Evolutionary conservation across 768 basidiomycete species (phyloP).

Genomic region (Bullera alba): DNA sequence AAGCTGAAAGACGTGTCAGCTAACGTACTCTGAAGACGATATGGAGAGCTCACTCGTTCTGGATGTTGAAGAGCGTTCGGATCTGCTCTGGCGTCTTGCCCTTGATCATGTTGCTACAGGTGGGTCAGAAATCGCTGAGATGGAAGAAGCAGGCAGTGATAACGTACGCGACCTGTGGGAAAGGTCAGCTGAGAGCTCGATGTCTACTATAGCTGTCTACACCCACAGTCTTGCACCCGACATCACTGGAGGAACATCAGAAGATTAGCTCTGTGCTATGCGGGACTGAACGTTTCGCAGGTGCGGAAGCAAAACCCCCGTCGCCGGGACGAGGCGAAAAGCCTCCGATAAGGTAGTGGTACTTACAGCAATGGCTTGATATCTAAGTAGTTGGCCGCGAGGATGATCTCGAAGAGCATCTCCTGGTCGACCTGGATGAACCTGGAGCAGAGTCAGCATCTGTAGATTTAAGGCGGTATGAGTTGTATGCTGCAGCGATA

Average conservation of each 20-base stretch:
- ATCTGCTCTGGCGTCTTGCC: slow-evolving; percentile 99
- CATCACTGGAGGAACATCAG: slow-evolving; percentile 24
- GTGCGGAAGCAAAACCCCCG: not conserved
- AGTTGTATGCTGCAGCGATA: not conserved
- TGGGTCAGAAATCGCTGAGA: slow-evolving; percentile 58
- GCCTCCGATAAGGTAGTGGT: not conserved
- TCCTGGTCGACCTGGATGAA: slow-evolving; percentile 76
- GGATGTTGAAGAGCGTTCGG: slow-evolving; percentile 94
- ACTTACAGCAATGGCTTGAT: slow-evolving; percentile 95
- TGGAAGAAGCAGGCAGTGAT: not conserved
- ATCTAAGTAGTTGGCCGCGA: slow-evolving; percentile 98
- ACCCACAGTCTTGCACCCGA: slow-evolving; percentile 39
- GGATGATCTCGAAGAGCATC: slow-evolving; percentile 99
- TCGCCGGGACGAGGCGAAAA: not conserved
- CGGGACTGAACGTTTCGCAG: not conserved
- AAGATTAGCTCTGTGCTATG: slow-evolving; percentile 3
- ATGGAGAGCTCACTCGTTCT: slow-evolving; percentile 45
- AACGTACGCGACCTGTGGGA: slow-evolving; percentile 1
- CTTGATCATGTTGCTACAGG: slow-evolving; percentile 95
- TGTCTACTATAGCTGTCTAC: not conserved
- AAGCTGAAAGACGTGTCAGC: slow-evolving; percentile 58
- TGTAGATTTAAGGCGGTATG: not conserved
- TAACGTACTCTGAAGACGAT: no score
- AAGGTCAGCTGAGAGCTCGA: not conserved
- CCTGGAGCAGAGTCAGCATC: not conserved